These are phyloP conservation scores for Gentiana dahurica DNA, from an alignment of 257 asterid species.

Conservation along the genomic window DNA sequence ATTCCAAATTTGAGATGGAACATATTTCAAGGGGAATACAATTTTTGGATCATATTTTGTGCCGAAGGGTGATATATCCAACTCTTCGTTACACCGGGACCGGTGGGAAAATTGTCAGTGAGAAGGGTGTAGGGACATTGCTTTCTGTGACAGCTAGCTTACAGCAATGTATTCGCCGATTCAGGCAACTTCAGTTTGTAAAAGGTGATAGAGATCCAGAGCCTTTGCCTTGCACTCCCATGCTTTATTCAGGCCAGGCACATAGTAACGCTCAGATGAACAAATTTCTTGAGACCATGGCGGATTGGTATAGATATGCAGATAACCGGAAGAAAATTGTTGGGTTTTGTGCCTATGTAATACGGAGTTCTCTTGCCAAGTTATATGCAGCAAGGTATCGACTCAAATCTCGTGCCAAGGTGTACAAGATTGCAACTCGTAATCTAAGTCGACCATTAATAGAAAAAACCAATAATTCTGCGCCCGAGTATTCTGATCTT, in stretches of 20 bases:
- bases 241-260: constrained; percentile 97
- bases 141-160: constrained; percentile 87
- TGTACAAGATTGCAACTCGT: constrained; percentile 76
- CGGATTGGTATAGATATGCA: constrained; percentile 95
- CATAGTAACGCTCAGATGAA: constrained; percentile 96
- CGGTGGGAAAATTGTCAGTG: constrained; percentile 71
- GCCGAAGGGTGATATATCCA: constrained; percentile 79
- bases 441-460: constrained; percentile 71
- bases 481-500: constrained; percentile 95
- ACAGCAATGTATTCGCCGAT: constrained; percentile 73
- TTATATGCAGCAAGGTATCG: constrained; percentile 90
- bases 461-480: constrained; percentile 66
- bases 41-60: constrained; percentile 75
- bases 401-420: constrained; percentile 91
- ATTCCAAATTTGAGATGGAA: constrained; percentile 71
- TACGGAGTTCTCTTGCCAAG: constrained; percentile 94
- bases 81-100: constrained; percentile 84
- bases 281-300: constrained; percentile 84
- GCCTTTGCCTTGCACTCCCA: constrained; percentile 91
- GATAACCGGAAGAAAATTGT: constrained; percentile 85
- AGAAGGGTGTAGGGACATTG: constrained; percentile 87
- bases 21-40: constrained; percentile 79
- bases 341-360: constrained; percentile 89
- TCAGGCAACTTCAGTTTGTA: constrained; percentile 61
- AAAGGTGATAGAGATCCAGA: constrained; percentile 93